Conservation (phyloP, 2,329 filamentous ascomycete species). For the Apiospora malaysiana region DNA sequence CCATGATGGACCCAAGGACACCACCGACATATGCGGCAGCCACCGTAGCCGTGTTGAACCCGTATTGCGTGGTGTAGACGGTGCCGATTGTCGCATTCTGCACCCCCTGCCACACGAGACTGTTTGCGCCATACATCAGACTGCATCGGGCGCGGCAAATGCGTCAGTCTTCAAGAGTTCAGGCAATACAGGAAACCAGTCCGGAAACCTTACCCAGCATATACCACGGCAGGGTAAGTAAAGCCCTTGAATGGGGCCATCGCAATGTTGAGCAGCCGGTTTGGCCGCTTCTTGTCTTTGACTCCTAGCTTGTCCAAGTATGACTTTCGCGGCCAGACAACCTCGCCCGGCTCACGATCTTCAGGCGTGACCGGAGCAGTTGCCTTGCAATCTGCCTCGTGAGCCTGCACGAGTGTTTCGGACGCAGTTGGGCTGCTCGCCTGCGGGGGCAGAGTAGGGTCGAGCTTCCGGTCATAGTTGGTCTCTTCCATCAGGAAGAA, state of each 20-base stretch:
- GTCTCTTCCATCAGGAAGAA: conserved; percentile 64
- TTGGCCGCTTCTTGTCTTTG: conserved; percentile 44
- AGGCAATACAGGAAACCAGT: not conserved
- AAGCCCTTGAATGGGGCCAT: conserved; percentile 39
- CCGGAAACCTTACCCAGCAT: conserved; percentile 40
- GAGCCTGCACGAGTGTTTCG: conserved; percentile 20
- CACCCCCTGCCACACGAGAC: conserved; percentile 39
- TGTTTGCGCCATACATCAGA: conserved; percentile 42
- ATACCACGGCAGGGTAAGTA: conserved; percentile 41
- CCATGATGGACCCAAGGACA: conserved; percentile 23
- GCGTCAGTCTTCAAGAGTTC: not conserved
- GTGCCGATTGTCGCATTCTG: conserved; percentile 41
- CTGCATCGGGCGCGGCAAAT: conserved; percentile 19
- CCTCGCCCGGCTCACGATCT: conserved; percentile 37
- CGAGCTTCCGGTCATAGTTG: conserved; percentile 46
- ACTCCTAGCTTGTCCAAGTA: conserved; percentile 44
- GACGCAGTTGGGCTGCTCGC: not conserved
- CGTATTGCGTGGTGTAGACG: conserved; percentile 39
- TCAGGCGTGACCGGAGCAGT: conserved; percentile 17
- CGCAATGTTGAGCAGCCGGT: conserved; percentile 45
- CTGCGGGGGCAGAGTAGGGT: not conserved
- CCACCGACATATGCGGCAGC: conserved; percentile 37
- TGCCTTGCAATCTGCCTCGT: conserved; percentile 24
- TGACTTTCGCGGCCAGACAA: conserved; percentile 42
- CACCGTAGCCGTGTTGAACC: conserved; percentile 37